These are phyloP conservation scores for Phellinidium pouzarii DNA, from an alignment of 1,284 basidiomycete genomes.

Conservation along the genomic window DNA sequence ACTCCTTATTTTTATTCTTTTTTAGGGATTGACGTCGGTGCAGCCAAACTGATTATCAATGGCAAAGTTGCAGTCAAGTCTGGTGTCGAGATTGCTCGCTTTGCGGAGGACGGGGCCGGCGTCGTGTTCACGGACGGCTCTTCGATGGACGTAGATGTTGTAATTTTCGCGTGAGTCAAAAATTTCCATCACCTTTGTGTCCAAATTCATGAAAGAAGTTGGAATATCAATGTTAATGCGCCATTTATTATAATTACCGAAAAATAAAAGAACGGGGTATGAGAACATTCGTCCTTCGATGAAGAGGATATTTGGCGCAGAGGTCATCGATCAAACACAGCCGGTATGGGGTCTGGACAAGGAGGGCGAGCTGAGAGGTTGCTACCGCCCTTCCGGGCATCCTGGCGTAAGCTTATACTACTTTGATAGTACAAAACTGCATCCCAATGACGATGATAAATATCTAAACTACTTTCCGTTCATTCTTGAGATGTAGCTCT, in stretches of 20 bases:
- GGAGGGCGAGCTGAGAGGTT: constrained; percentile 16
- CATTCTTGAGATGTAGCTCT: constrained; percentile 9
- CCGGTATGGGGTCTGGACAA: constrained; percentile 19
- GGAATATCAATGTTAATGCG: not conserved
- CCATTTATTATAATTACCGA: not conserved
- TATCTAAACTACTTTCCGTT: not conserved
- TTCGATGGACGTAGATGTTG: constrained; percentile 23
- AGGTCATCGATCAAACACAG: constrained; percentile 15
- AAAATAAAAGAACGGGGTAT: constrained; percentile 16
- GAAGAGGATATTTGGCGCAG: constrained; percentile 14
- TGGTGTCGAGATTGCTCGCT: constrained; percentile 23
- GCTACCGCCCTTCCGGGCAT: constrained; percentile 17
- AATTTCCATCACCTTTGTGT: no score
- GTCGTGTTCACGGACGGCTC: constrained; percentile 25
- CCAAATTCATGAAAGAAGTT: no score
- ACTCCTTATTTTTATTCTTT: not conserved
- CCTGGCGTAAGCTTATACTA: constrained; percentile 12
- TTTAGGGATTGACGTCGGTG: constrained; percentile 36
- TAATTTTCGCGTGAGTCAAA: constrained; percentile 26
- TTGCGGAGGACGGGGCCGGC: constrained; percentile 18
- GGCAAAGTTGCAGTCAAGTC: constrained; percentile 26
- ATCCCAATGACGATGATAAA: not conserved
- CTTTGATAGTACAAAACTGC: not conserved
- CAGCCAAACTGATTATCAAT: constrained; percentile 26
- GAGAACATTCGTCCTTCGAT: constrained; percentile 15